Evolutionary conservation across 768 basidiomycete genomes (phyloP).

Genomic region (Rhodotorula graminis): DNA sequence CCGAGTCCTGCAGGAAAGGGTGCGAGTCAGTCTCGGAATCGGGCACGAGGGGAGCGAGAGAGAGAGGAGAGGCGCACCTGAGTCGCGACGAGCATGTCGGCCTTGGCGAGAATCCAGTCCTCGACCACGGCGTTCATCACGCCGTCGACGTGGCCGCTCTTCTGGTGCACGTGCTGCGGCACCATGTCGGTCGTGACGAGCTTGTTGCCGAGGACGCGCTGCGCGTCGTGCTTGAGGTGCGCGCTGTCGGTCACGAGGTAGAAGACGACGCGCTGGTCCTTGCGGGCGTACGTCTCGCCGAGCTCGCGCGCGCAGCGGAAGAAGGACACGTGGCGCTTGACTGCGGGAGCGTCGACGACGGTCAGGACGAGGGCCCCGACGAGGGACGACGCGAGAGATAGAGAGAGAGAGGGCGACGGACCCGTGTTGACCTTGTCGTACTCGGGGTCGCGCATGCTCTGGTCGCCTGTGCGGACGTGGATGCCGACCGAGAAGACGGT

Average conservation of each 20-base stretch:
- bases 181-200: slow-evolving; percentile 25
- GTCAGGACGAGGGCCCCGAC: neutral
- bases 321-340: slow-evolving; percentile 31
- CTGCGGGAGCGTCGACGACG: neutral
- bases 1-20: slow-evolving; percentile 10
- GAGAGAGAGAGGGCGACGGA: neutral
- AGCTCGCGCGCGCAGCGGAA: slow-evolving; percentile 35
- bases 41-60: neutral
- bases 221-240: slow-evolving; percentile 28
- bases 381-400: neutral
- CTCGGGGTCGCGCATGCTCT: slow-evolving; percentile 29
- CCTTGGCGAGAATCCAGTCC: slow-evolving; percentile 32
- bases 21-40: neutral
- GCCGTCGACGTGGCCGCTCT: slow-evolving; percentile 31
- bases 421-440: slow-evolving; percentile 32
- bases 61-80: slow-evolving; percentile 9
- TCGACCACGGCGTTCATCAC: slow-evolving; percentile 33
- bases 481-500: slow-evolving; percentile 31
- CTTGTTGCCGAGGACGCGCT: slow-evolving; percentile 12
- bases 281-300: slow-evolving; percentile 27
- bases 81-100: slow-evolving; percentile 32
- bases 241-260: slow-evolving; percentile 32
- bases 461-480: slow-evolving; percentile 32
- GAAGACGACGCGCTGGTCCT: slow-evolving; percentile 22
- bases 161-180: slow-evolving; percentile 36